phyloP scores from a whole-genome alignment of 73 alveolate genomes.

The Uronychia setigera region DNA sequence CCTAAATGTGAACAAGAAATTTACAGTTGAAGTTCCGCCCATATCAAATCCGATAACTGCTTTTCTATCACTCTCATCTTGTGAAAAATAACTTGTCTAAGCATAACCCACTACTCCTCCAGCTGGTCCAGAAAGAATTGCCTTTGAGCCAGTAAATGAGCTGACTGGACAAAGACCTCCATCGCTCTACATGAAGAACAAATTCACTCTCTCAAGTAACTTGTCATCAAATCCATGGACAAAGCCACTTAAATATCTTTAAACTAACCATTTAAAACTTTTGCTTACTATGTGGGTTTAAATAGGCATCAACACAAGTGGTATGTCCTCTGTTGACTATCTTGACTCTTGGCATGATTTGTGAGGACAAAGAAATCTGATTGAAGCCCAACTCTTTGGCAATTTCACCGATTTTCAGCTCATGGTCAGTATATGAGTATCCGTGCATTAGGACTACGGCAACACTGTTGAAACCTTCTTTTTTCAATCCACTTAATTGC shows the following conservation, averaged over 20 bases:
- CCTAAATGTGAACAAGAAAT: slow-evolving; percentile 15
- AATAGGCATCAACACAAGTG: slow-evolving; percentile 85
- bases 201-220: slow-evolving; percentile 25
- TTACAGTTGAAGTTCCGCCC: slow-evolving; percentile 97
- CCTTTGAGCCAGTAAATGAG: slow-evolving; percentile 73
- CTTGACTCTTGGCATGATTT: slow-evolving; percentile 72
- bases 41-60: slow-evolving; percentile 91
- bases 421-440: slow-evolving; percentile 69
- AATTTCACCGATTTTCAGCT: slow-evolving; percentile 51
- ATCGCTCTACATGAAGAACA: slow-evolving; percentile 86
- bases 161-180: slow-evolving; percentile 86
- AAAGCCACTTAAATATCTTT: slow-evolving; percentile 63
- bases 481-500: slow-evolving; percentile 28
- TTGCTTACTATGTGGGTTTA: slow-evolving; percentile 74
- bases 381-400: slow-evolving; percentile 73
- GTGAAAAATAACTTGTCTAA: slow-evolving; percentile 43
- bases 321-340: slow-evolving; percentile 82
- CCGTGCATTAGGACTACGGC: slow-evolving; percentile 84
- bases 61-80: slow-evolving; percentile 17
- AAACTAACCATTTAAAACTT: slow-evolving; percentile 12
- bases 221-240: slow-evolving; percentile 69
- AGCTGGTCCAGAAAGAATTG: slow-evolving; percentile 93
- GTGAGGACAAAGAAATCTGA: slow-evolving; percentile 71
- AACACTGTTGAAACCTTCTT: slow-evolving; percentile 62
- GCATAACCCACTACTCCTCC: slow-evolving; percentile 93